Conservation (phyloP, 495 filamentous ascomycete species). For the Penicillium diatomitis region DNA sequence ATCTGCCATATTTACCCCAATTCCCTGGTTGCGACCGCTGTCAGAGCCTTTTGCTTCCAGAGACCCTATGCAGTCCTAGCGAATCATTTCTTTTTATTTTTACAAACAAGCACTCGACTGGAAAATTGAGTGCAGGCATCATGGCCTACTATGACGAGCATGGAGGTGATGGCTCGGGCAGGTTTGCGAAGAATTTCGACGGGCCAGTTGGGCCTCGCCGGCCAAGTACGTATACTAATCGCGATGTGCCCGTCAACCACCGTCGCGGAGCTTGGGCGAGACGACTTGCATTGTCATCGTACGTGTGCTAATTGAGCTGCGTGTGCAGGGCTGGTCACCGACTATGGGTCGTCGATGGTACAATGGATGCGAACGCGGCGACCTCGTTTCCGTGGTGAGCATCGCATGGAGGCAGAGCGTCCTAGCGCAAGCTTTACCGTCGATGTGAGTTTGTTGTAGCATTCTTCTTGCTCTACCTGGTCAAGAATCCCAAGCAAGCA, state of each 20-base stretch:
- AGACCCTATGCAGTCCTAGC: not conserved
- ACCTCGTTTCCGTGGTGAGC: slow-evolving; percentile 60
- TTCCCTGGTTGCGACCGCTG: too few relatives aligned
- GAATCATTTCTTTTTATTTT: not conserved
- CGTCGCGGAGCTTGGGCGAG: too few relatives aligned
- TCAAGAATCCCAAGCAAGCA: not conserved
- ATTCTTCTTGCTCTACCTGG: not conserved
- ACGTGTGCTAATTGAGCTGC: too few relatives aligned
- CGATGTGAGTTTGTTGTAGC: slow-evolving; percentile 52
- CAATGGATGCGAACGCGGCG: slow-evolving; percentile 87
- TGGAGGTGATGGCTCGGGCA: slow-evolving; percentile 26
- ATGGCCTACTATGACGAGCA: slow-evolving; percentile 40
- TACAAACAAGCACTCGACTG: not conserved
- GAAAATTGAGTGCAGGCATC: slow-evolving; percentile 1
- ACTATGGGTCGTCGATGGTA: slow-evolving; percentile 87
- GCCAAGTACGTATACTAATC: slow-evolving; percentile 27
- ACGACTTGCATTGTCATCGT: too few relatives aligned
- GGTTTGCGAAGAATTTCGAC: slow-evolving; percentile 29
- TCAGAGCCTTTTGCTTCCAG: too few relatives aligned
- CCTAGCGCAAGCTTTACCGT: slow-evolving; percentile 82
- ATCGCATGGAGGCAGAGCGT: slow-evolving; percentile 64
- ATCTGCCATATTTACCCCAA: too few relatives aligned
- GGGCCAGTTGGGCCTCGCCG: slow-evolving; percentile 32
- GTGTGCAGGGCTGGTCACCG: slow-evolving; percentile 61
- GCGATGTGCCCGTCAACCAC: not conserved